These are phyloP conservation scores for Chimonanthus praecox DNA, from an alignment of 164 flowering plant genomes.

Conservation along the genomic window DNA sequence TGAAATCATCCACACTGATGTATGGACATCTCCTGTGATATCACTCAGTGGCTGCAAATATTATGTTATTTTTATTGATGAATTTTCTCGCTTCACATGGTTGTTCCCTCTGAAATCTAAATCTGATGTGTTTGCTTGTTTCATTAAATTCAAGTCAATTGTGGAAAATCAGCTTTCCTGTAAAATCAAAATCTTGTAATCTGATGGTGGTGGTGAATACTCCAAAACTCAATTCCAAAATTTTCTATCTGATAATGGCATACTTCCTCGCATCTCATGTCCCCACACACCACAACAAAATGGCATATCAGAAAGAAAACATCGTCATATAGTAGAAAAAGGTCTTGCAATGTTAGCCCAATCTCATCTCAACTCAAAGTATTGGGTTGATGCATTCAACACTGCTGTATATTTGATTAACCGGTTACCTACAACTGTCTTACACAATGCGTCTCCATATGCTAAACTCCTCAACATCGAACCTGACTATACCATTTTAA, in stretches of 20 bases:
- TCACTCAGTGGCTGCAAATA: background rate
- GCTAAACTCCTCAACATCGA: background rate
- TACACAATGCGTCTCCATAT: background rate
- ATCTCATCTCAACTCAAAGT: background rate
- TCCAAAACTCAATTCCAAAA: background rate
- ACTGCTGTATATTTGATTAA: conserved; percentile 1
- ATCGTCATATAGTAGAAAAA: background rate
- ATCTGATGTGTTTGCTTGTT: background rate
- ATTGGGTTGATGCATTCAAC: background rate
- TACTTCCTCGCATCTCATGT: background rate
- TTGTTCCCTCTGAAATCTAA: background rate
- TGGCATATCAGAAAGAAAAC: background rate
- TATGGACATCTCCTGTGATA: background rate
- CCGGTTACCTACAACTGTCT: background rate
- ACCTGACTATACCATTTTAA: conserved; percentile 3
- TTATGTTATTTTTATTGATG: background rate
- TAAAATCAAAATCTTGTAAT: background rate
- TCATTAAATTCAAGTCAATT: background rate
- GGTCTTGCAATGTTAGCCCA: background rate
- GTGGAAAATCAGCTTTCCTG: background rate
- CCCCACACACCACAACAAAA: background rate
- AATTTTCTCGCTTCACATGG: background rate
- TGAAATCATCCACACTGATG: background rate
- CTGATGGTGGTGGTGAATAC: background rate
- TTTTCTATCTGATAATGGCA: background rate